Conservation (phyloP, 306 rosid genomes). For the Boehmeria nivea region DNA sequence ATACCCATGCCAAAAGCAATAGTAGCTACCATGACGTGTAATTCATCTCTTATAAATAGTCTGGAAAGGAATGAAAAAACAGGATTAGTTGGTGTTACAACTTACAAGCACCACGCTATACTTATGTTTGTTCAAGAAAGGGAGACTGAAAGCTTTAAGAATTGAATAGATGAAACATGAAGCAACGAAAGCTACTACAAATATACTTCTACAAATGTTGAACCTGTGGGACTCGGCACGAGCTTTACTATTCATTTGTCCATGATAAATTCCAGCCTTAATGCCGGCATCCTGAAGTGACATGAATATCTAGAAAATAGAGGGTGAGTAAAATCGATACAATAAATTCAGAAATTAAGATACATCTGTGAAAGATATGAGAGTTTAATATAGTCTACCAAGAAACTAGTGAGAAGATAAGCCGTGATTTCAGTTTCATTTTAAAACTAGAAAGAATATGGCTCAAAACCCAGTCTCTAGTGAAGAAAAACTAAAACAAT, state of each 20-base stretch:
- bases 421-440: not conserved
- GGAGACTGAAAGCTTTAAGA: slow-evolving; percentile 14
- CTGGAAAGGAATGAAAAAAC: slow-evolving; percentile 34
- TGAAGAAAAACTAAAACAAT: not conserved
- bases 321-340: slow-evolving; percentile 8
- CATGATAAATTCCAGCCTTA: slow-evolving; percentile 68
- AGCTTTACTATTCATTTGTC: slow-evolving; percentile 62
- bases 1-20: slow-evolving; percentile 97
- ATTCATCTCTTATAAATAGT: slow-evolving; percentile 74
- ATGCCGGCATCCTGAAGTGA: slow-evolving; percentile 62
- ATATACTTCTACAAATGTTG: slow-evolving; percentile 20
- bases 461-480: too few species aligned
- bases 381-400: slow-evolving; percentile 9
- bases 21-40: slow-evolving; percentile 86
- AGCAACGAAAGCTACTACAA: slow-evolving; percentile 15
- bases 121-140: not conserved
- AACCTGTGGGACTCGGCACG: slow-evolving; percentile 91
- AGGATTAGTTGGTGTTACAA: slow-evolving; percentile 1
- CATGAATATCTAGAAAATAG: slow-evolving; percentile 44
- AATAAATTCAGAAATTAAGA: slow-evolving; percentile 16
- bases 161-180: slow-evolving; percentile 16
- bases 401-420: slow-evolving; percentile 3
- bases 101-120: slow-evolving; percentile 16
- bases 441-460: too few species aligned
- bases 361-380: slow-evolving; percentile 10